Evolutionary conservation across 441 rosid genomes (phyloP), one percentile per base, ranked within the genome.

Genomic region (Capsella rubella): DNA sequence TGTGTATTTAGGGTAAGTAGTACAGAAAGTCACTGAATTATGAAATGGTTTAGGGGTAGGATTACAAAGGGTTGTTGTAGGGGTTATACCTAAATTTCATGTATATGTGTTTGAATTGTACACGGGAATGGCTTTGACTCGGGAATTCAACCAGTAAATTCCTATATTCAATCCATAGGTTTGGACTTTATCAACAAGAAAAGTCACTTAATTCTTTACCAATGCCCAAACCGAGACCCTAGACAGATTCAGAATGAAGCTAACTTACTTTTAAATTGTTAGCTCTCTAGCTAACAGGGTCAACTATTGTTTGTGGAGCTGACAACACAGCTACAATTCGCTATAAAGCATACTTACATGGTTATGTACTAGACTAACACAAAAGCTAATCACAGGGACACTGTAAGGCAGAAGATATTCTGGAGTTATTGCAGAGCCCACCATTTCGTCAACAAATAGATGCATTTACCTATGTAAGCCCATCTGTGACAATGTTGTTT

Each of bases 401-500:
- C 40, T 83, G 88, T 90, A 86, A 82, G 47, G 83, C 91, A 32
- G 86, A 86, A 71, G 98, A 92, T 76, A 75, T 92, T 74, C 78
- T 95, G 66, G 98, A 95, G 76, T 81, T 95, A 81, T 78, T 95
- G 74, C 97, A 92, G 81, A 88, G 99, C 75, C 89, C 97, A 10
- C 96, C 99, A 67, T 92, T 91, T 52, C 97, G 95, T 76, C 95
- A 91, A 70, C 98, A 95, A 92, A 89, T 95, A 56, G 99, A 92
- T 87, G 92, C 98, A 34, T 95, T 95, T 79, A 90, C 97, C 65
- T 85, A 90, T 70, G 98, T 95, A 78, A 89, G 93, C 64, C 81
- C 76, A 74, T 67, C 56, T 18, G 66, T 66, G 12, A 32, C 64
- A 64, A 64, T 69, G 50, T 69, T 57, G 75, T 67, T 64, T 21